Evolutionary conservation across 768 basidiomycete species (phyloP).

Genomic region (Crucibulum laeve): DNA sequence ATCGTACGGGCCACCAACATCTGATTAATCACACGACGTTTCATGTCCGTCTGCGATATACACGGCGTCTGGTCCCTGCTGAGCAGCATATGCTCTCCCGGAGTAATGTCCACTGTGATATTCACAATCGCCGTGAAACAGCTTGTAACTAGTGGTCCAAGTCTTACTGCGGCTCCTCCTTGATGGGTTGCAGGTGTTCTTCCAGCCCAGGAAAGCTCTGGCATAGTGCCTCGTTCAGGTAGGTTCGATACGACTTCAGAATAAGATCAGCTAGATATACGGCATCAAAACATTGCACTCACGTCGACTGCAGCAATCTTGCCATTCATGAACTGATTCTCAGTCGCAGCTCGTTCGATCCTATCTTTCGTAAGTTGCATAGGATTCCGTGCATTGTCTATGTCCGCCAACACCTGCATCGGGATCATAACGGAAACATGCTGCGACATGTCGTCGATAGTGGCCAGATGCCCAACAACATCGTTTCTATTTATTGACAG

Average conservation of each 20-base stretch:
- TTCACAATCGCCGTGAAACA: no score
- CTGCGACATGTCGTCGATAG: slow-evolving; percentile 66
- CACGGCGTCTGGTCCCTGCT: no score
- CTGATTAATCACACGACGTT: no score
- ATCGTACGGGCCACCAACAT: no score
- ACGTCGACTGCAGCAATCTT: slow-evolving; percentile 79
- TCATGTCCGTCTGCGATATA: no score
- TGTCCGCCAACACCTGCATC: slow-evolving; percentile 70
- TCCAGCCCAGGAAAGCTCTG: slow-evolving; percentile 72
- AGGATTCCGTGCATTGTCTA: slow-evolving; percentile 78
- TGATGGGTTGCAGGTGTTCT: slow-evolving; percentile 18
- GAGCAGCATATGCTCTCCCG: no score
- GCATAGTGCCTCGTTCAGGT: slow-evolving; percentile 65
- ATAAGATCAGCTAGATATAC: slow-evolving; percentile 1
- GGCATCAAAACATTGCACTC: slow-evolving; percentile 14
- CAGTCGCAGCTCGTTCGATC: slow-evolving; percentile 78
- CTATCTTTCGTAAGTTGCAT: slow-evolving; percentile 79
- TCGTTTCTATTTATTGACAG: slow-evolving; percentile 61
- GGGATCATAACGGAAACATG: slow-evolving; percentile 63
- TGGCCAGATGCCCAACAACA: slow-evolving; percentile 61
- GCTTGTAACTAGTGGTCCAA: no score
- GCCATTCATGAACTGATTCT: slow-evolving; percentile 91
- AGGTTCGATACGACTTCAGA: slow-evolving; percentile 62
- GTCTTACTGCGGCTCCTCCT: background rate
- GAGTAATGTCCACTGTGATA: background rate